These are phyloP conservation scores for Bremia lactucae DNA, from an alignment of 352 stramenopile species.

Conservation along the genomic window DNA sequence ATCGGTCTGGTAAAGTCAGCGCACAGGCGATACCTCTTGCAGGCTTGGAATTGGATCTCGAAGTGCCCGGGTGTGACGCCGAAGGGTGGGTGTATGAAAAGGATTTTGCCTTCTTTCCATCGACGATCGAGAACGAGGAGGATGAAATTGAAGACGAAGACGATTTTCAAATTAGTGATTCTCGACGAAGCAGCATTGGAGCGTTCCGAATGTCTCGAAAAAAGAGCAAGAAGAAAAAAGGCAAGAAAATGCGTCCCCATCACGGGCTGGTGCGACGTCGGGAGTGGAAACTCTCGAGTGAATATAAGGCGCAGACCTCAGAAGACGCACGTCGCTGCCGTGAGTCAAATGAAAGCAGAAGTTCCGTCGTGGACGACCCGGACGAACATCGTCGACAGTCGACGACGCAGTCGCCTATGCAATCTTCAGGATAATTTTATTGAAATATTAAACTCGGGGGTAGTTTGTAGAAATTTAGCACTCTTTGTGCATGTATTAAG, in stretches of 20 bases:
- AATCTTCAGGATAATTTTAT: slow-evolving; percentile 6
- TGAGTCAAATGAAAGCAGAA: slow-evolving; percentile 23
- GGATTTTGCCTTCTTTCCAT: slow-evolving; percentile 77
- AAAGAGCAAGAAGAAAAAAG: slow-evolving; percentile 35
- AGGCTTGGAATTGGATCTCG: slow-evolving; percentile 53
- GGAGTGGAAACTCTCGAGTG: slow-evolving; percentile 57
- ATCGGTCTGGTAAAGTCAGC: slow-evolving; percentile 64
- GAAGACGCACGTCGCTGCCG: not conserved
- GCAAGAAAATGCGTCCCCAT: slow-evolving; percentile 35
- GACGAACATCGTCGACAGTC: too few relatives aligned
- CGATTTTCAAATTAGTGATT: slow-evolving; percentile 9
- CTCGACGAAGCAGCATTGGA: slow-evolving; percentile 10
- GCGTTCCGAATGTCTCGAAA: slow-evolving; percentile 18
- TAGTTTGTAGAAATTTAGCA: too few relatives aligned
- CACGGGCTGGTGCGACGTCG: slow-evolving; percentile 63
- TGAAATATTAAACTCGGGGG: too few relatives aligned
- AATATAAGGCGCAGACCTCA: slow-evolving; percentile 31
- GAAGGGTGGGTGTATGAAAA: slow-evolving; percentile 81
- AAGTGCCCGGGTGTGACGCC: slow-evolving; percentile 47
- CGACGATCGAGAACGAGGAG: slow-evolving; percentile 22
- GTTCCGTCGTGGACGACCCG: slow-evolving; percentile 29
- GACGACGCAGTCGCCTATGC: slow-evolving; percentile 22
- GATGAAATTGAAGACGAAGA: slow-evolving; percentile 14
- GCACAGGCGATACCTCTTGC: slow-evolving; percentile 60
- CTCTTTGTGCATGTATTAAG: too few relatives aligned